A percentile compares a stretch with the other conserved stretches of the same genome.
These are phyloP conservation scores for Trichoderma atroviride DNA, from an alignment of 2,329 filamentous ascomycete genomes.

Conservation along the genomic window DNA sequence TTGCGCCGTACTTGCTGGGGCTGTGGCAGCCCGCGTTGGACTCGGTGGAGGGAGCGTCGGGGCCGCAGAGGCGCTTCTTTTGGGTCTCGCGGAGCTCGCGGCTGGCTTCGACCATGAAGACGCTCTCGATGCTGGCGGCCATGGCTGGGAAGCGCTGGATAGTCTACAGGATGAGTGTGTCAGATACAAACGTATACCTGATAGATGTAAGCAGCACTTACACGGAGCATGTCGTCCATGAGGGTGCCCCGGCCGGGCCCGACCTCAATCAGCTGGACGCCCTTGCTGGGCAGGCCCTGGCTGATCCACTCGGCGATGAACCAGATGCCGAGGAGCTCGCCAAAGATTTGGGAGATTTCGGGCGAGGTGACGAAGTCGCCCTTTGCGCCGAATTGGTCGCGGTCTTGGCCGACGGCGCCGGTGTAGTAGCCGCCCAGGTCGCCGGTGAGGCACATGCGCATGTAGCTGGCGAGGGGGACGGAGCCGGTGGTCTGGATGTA, in stretches of 20 bases:
- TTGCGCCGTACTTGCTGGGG: constrained; percentile 71
- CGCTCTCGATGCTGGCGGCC: constrained; percentile 74
- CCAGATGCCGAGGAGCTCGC: constrained; percentile 92
- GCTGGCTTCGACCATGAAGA: constrained; percentile 96
- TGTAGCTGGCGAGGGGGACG: constrained; percentile 88
- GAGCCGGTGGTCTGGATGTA: constrained; percentile 71
- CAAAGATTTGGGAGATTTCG: constrained; percentile 96
- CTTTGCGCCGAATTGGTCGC: constrained; percentile 88
- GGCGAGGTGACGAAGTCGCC: constrained; percentile 97
- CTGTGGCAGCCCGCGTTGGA: constrained; percentile 74
- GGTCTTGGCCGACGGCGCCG: constrained; percentile 64
- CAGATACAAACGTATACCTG: too few species aligned
- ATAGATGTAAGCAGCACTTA: constrained; percentile 47
- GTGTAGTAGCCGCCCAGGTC: constrained; percentile 95
- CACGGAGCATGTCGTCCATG: constrained; percentile 94
- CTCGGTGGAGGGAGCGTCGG: constrained; percentile 66
- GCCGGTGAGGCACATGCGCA: constrained; percentile 97
- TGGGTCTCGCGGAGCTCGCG: constrained; percentile 75
- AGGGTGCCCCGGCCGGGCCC: constrained; percentile 92
- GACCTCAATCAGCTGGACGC: constrained; percentile 89
- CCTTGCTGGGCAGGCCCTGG: constrained; percentile 72
- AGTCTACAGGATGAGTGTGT: constrained; percentile 56
- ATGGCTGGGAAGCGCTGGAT: constrained; percentile 81
- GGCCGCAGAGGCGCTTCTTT: constrained; percentile 78
- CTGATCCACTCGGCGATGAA: constrained; percentile 95